phyloP scores from a whole-genome alignment of 2,329 filamentous ascomycete genomes.

The Monilinia fructicola region DNA sequence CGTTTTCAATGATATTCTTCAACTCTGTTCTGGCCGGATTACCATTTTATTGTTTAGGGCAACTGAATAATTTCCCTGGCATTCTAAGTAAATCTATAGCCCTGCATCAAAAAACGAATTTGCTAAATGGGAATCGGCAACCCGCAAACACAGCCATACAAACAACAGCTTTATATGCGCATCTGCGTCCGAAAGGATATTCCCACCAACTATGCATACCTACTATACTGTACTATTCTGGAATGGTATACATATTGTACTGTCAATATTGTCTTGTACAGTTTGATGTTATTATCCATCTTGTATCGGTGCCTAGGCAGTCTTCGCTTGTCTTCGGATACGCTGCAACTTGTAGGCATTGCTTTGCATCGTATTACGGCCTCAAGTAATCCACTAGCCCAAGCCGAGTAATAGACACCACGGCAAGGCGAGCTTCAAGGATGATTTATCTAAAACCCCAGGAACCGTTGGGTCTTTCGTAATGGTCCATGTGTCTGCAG shows the following conservation, averaged over 20 bases:
- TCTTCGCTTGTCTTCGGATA: neutral
- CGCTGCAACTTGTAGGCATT: neutral
- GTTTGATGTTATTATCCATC: conserved; percentile 1
- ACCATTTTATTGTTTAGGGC: neutral
- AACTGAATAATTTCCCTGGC: neutral
- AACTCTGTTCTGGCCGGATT: too few relatives aligned
- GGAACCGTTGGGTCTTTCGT: conserved; percentile 12
- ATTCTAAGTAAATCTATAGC: too few relatives aligned
- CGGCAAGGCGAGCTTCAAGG: conserved; percentile 9
- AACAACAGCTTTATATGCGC: neutral
- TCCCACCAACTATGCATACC: neutral
- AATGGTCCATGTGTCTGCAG: conserved; percentile 6
- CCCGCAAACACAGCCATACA: neutral
- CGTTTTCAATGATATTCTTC: conserved; percentile 5
- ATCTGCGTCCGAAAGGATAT: neutral
- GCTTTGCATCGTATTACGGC: neutral
- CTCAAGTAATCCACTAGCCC: neutral
- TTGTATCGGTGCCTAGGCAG: neutral
- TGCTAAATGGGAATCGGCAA: neutral
- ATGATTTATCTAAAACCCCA: conserved; percentile 8
- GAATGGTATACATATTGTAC: neutral
- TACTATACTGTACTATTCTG: neutral
- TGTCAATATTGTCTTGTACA: neutral
- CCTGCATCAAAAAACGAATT: neutral
- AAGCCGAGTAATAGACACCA: conserved; percentile 6